Evolutionary conservation across 768 basidiomycete genomes (phyloP), one percentile per base, ranked within the genome.

Genomic region (Guyanaporus albipodus): DNA sequence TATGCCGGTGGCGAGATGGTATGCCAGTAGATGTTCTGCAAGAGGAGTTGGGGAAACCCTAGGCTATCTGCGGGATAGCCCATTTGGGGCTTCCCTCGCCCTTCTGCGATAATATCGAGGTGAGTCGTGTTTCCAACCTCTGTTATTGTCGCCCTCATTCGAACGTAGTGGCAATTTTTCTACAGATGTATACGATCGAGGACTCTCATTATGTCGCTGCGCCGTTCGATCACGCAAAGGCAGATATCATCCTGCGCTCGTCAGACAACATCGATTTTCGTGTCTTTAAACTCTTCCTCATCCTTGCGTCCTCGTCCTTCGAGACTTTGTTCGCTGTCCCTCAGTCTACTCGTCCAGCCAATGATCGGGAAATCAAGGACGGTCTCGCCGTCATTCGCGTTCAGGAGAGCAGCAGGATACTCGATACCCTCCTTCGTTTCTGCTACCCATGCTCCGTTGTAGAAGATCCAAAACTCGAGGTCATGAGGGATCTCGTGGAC

Each of bases 241-340:
- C 44, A 4, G 54, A 63, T 23, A 22, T 66, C 28, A 55, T 64
- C 22, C 27, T 66, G 9, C 63, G 53, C 6, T 59, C 61, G 17
- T 57, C 54, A 6, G 63, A 66, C 50, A 50, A 54, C 59, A n/a
- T n/a, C n/a, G n/a, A n/a, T n/a, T n/a, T n/a, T n/a, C n/a, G n/a
- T n/a, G n/a, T n/a, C n/a, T n/a, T n/a, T n/a, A n/a, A n/a, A n/a
- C n/a, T n/a, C n/a, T n/a, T n/a, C n/a, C n/a, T n/a, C n/a, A n/a
- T n/a, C 11, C 57, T 68, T 15, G 57, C 68, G 0, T 71, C 70
- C 10, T 57, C 66, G 0, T 57, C 66, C 49, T 73, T 70, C 48
- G 52, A 60, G 24, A 48, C 54, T 18, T 57, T 72, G 43, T 66
- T 71, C 38, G 31, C 48, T n/a, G 42, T 66, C 8, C 62, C 64